phyloP scores from a whole-genome alignment of 2,329 filamentous ascomycete species.

The Penicillium sp. region DNA sequence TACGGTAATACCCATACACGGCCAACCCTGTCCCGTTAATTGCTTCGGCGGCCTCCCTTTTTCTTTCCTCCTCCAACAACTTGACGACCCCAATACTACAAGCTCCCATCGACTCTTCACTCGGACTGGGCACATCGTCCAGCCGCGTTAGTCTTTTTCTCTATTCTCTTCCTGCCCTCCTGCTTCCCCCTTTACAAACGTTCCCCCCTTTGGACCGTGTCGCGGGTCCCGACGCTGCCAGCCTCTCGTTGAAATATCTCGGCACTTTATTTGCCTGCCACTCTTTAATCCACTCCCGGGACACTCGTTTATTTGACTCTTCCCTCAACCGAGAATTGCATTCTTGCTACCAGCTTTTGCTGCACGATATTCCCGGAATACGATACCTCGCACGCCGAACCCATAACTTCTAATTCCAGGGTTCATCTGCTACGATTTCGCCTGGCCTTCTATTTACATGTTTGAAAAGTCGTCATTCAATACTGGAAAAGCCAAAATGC shows the following conservation, averaged over 20 bases:
- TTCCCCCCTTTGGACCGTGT: conserved; percentile 19
- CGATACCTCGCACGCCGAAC: neutral
- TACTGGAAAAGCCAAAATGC: conserved; percentile 28
- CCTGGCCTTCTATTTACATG: conserved; percentile 21
- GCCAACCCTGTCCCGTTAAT: conserved; percentile 7
- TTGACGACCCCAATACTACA: conserved; percentile 8
- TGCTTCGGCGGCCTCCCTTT: conserved; percentile 12
- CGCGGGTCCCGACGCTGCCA: conserved; percentile 29
- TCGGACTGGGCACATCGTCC: conserved; percentile 20
- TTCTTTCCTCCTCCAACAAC: conserved; percentile 11
- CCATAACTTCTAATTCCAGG: conserved; percentile 7
- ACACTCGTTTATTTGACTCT: conserved; percentile 10
- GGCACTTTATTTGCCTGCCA: conserved; percentile 21
- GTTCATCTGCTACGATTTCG: neutral
- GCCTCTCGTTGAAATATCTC: conserved; percentile 28
- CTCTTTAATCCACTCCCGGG: conserved; percentile 13
- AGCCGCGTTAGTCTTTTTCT: conserved; percentile 19
- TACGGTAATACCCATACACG: conserved; percentile 10
- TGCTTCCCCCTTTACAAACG: conserved; percentile 2
- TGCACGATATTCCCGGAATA: conserved; percentile 10
- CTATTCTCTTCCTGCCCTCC: neutral
- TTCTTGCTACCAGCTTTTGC: conserved; percentile 6
- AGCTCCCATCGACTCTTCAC: conserved; percentile 10
- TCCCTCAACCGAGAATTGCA: neutral
- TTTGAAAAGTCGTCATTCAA: conserved; percentile 24